Evolutionary conservation across 2,329 filamentous ascomycete genomes (phyloP).

Genomic region (Bimuria novae-zelandiae): DNA sequence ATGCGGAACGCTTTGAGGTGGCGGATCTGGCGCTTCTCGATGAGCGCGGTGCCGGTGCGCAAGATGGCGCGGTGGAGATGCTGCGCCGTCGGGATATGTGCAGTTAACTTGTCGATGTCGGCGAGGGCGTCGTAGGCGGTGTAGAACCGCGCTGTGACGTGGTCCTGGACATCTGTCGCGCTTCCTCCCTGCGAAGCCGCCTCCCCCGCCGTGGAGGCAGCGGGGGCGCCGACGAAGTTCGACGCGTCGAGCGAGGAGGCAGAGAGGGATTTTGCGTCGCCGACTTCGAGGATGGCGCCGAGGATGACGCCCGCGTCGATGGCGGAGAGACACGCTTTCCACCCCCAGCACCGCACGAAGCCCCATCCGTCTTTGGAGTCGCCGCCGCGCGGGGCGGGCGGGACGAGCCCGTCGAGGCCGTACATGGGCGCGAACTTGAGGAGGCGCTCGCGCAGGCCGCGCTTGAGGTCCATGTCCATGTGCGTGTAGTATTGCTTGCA

Average conservation of each 20-base stretch:
- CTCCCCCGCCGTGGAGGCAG: too few species aligned
- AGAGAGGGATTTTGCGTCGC: conserved; percentile 57
- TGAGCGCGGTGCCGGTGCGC: conserved; percentile 84
- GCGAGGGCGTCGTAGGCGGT: conserved; percentile 62
- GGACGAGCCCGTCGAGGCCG: conserved; percentile 91
- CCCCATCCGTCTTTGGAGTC: conserved; percentile 91
- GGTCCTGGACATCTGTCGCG: conserved; percentile 50
- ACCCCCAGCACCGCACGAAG: conserved; percentile 96
- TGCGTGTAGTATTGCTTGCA: conserved; percentile 96
- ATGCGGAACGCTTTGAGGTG: conserved; percentile 92
- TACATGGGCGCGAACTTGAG: conserved; percentile 92
- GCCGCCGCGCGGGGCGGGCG: conserved; percentile 64
- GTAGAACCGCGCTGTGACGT: conserved; percentile 59
- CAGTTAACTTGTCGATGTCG: conserved; percentile 70
- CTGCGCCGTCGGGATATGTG: conserved; percentile 80
- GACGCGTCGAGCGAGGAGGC: conserved; percentile 37
- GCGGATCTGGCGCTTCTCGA: conserved; percentile 92
- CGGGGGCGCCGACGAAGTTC: conserved; percentile 33
- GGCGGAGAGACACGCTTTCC: conserved; percentile 90
- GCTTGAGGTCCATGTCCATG: conserved; percentile 97
- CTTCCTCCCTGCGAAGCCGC: too few species aligned
- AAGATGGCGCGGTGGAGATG: conserved; percentile 91
- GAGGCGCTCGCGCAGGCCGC: conserved; percentile 80
- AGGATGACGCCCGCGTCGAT: conserved; percentile 93
- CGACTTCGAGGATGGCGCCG: conserved; percentile 90